Conservation (phyloP, 345 rosid genomes). For the Lenwebbia sp. region DNA sequence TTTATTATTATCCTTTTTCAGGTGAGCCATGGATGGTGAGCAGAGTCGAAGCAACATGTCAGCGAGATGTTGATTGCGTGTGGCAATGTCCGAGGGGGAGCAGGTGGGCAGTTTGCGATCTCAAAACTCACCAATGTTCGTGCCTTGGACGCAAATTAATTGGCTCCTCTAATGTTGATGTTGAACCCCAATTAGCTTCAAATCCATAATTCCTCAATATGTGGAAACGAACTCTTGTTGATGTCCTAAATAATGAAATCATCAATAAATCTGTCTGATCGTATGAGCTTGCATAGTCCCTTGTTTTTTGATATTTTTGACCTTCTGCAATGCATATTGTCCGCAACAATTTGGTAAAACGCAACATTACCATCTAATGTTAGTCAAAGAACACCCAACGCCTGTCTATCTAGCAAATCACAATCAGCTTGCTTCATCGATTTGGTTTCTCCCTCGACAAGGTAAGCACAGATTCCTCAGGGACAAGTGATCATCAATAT, state of each 20-base stretch:
- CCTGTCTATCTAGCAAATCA: not conserved
- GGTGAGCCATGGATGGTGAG: not conserved
- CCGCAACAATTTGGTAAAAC: not conserved
- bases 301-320: not conserved
- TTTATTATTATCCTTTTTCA: not conserved
- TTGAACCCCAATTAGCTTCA: not conserved
- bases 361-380: not conserved
- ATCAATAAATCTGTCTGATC: not conserved
- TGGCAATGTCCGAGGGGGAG: not conserved
- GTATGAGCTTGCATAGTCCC: not conserved
- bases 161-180: not conserved
- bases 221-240: not conserved
- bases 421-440: not conserved
- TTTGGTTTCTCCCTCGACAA: not conserved
- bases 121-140: not conserved
- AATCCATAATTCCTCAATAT: not conserved
- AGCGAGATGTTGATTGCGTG: not conserved
- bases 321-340: not conserved
- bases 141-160: not conserved
- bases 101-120: not conserved
- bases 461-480: accelerated
- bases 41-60: not conserved
- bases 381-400: not conserved
- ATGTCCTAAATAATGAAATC: not conserved
- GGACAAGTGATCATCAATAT: not conserved